Conservation (phyloP, 768 basidiomycete genomes). For the Cubamyces lactineus region DNA sequence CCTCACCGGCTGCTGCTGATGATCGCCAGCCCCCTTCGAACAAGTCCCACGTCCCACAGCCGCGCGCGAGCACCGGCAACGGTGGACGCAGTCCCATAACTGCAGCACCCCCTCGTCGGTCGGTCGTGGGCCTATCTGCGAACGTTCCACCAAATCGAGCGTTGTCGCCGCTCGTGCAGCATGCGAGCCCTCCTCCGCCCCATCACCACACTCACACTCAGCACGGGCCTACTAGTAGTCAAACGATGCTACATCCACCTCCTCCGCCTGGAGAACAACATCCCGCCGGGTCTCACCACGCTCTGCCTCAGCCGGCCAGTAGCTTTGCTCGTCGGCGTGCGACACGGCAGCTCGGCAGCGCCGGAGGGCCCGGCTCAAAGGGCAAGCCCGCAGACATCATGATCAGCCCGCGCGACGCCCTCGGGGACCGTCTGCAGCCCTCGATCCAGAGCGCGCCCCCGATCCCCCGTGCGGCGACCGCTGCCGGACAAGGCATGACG, state of each 20-base stretch:
- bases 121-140: constrained; percentile 30
- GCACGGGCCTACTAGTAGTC: constrained; percentile 29
- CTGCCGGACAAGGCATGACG: constrained; percentile 27
- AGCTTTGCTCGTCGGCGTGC: constrained; percentile 79
- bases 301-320: constrained; percentile 70
- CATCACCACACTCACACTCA: constrained; percentile 37
- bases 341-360: constrained; percentile 55
- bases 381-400: constrained; percentile 79
- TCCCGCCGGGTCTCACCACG: constrained; percentile 36
- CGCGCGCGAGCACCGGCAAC: not conserved
- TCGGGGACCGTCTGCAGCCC: constrained; percentile 59
- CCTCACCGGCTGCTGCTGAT: constrained; percentile 19
- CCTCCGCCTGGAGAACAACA: constrained; percentile 12
- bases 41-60: not conserved
- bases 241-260: constrained; percentile 27
- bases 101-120: constrained; percentile 31
- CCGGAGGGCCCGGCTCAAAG: constrained; percentile 39
- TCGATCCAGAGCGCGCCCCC: constrained; percentile 80
- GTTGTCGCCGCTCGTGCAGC: constrained; percentile 42
- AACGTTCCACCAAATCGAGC: constrained; percentile 32
- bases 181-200: constrained; percentile 33
- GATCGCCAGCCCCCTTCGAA: constrained; percentile 20
- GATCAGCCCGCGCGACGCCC: constrained; percentile 68
- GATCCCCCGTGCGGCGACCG: constrained; percentile 48
- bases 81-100: constrained; percentile 44